Conservation (phyloP, 345 rosid genomes). For the Gossypium australe region DNA sequence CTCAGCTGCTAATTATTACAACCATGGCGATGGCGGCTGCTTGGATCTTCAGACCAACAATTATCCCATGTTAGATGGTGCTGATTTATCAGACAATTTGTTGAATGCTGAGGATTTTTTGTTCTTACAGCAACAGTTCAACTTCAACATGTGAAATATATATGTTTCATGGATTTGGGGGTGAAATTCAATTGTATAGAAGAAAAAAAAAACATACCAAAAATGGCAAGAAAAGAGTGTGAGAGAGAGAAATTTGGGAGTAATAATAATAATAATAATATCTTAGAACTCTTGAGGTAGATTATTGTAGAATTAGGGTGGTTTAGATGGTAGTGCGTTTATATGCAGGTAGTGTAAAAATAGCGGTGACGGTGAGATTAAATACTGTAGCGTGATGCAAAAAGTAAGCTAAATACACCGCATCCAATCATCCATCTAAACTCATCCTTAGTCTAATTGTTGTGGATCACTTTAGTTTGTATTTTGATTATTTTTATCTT, state of each 20-base stretch:
- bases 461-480: slow-evolving; percentile 20
- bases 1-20: slow-evolving; percentile 35
- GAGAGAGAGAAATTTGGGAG: background rate
- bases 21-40: slow-evolving; percentile 22
- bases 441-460: slow-evolving; percentile 11
- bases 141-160: slow-evolving; percentile 39
- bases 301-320: background rate
- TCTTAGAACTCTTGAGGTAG: background rate
- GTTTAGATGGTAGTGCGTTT: too few relatives aligned
- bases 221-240: background rate
- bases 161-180: background rate
- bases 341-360: too few relatives aligned
- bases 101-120: slow-evolving; percentile 72
- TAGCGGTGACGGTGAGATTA: too few relatives aligned
- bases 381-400: too few relatives aligned
- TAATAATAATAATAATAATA: slow-evolving; percentile 8
- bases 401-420: too few relatives aligned
- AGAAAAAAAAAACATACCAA: background rate
- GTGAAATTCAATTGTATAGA: slow-evolving; percentile 15
- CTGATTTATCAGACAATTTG: slow-evolving; percentile 55
- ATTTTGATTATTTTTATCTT: background rate
- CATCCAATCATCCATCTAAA: too few relatives aligned
- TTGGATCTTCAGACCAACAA: slow-evolving; percentile 35
- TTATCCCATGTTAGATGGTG: slow-evolving; percentile 44
- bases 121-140: slow-evolving; percentile 59